phyloP scores from a whole-genome alignment of 202 grass and related monocot species.

The Hordeum pubiflorum region DNA sequence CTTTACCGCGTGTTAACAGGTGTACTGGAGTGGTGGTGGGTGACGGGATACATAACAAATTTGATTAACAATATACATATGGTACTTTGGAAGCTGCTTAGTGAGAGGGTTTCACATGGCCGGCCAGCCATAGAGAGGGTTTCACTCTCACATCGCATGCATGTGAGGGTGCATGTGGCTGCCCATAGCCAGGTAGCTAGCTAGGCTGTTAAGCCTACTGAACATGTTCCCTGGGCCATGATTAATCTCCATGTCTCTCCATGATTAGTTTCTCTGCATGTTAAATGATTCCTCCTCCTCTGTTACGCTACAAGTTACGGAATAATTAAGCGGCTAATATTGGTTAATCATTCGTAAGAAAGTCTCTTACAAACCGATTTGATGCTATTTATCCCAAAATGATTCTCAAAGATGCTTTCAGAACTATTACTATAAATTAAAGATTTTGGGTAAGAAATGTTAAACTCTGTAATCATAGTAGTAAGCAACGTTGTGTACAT shows the following conservation, averaged over 20 bases:
- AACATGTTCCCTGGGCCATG: conserved; percentile 30
- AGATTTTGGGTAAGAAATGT: background rate
- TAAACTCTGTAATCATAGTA: background rate
- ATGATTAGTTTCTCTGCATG: conserved; percentile 51
- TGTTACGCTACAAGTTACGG: background rate
- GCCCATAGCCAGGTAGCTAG: background rate
- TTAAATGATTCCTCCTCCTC: conserved; percentile 41
- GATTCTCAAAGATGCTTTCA: background rate
- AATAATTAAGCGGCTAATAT: background rate
- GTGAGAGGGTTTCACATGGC: conserved; percentile 67
- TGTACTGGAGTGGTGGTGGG: background rate
- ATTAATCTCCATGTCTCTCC: conserved; percentile 52
- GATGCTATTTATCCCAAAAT: background rate
- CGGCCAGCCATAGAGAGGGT: background rate
- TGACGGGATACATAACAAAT: background rate
- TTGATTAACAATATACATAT: background rate
- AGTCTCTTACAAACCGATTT: background rate
- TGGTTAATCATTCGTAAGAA: background rate
- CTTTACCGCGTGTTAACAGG: background rate
- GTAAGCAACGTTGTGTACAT: too few species aligned
- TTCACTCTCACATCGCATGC: background rate
- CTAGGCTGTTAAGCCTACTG: conserved; percentile 36
- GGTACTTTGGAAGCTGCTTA: conserved; percentile 48
- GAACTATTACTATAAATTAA: background rate
- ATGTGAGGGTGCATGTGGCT: conserved; percentile 24